Conservation (phyloP, 2,329 filamentous ascomycete species). For the Akanthomyces lecanii region DNA sequence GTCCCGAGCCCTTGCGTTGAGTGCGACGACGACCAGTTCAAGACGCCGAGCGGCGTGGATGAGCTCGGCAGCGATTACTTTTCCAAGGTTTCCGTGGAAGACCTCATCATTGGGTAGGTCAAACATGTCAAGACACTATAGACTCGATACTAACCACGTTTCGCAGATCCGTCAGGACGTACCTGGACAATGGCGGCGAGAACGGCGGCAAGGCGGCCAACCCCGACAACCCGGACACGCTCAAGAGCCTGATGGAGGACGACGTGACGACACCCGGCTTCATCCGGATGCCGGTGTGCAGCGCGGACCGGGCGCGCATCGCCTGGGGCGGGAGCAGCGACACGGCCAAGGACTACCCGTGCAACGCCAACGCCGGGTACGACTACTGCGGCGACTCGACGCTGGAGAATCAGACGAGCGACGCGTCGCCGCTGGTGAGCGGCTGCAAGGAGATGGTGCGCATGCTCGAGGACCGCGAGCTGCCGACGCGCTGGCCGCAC, state of each 20-base stretch:
- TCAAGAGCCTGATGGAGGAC: not conserved
- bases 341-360: conserved; percentile 30
- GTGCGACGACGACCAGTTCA: conserved; percentile 5
- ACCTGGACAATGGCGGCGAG: not conserved
- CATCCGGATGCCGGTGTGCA: conserved; percentile 10
- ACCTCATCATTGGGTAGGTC: conserved; percentile 5
- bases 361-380: conserved; percentile 26
- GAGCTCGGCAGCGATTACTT: conserved; percentile 1
- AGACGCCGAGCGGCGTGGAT: conserved; percentile 6
- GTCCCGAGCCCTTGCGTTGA: not conserved
- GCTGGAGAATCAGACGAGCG: conserved; percentile 32
- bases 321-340: not conserved
- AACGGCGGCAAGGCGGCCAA: conserved; percentile 4
- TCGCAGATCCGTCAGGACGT: conserved; percentile 4
- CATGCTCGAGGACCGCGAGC: conserved; percentile 28
- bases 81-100: not conserved
- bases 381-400: conserved; percentile 29
- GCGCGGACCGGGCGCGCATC: not conserved
- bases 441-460: conserved; percentile 34
- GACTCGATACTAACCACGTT: not conserved
- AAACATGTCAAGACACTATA: not conserved
- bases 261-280: conserved; percentile 11
- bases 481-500: conserved; percentile 11
- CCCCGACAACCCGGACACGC: not conserved
- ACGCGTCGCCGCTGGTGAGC: conserved; percentile 29